A percentile compares a stretch with the other conserved stretches of the same genome.
These are phyloP conservation scores for Cystobasidium sp. DNA, from an alignment of 1,284 basidiomycete species.

Conservation along the genomic window DNA sequence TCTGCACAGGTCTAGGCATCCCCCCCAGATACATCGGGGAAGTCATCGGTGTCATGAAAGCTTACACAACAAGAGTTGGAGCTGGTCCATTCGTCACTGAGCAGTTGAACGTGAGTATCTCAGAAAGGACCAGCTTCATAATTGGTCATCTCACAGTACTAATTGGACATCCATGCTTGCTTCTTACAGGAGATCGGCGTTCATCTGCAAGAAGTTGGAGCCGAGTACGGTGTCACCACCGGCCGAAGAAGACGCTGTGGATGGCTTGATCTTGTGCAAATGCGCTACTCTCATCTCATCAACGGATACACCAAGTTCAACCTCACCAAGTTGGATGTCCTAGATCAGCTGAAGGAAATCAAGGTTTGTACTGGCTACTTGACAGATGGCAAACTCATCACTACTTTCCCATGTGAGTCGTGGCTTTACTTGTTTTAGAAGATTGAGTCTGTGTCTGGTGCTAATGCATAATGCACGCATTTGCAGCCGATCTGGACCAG, in stretches of 20 bases:
- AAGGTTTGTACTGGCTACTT: conserved; percentile 84
- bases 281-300: conserved; percentile 89
- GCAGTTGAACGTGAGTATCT: conserved; percentile 74
- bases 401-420: conserved; percentile 74
- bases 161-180: neutral
- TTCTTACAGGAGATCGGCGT: conserved; percentile 70
- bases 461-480: neutral
- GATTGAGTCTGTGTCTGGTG: conserved; percentile 33
- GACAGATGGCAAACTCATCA: conserved; percentile 74
- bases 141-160: conserved; percentile 5
- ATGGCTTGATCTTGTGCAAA: conserved; percentile 95
- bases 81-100: conserved; percentile 98
- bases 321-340: conserved; percentile 92
- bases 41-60: conserved; percentile 91
- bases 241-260: conserved; percentile 90
- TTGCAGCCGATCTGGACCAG: conserved; percentile 78
- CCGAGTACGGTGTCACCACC: conserved; percentile 89
- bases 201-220: conserved; percentile 91
- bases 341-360: conserved; percentile 85
- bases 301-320: conserved; percentile 95
- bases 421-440: conserved; percentile 14
- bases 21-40: conserved; percentile 84
- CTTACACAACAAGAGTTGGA: conserved; percentile 96
- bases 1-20: conserved; percentile 93
- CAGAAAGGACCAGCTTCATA: too few species aligned